A percentile compares a stretch with the other conserved stretches of the same genome.
Evolutionary conservation across 768 basidiomycete species (phyloP).

Genomic region (Mycena pura): DNA sequence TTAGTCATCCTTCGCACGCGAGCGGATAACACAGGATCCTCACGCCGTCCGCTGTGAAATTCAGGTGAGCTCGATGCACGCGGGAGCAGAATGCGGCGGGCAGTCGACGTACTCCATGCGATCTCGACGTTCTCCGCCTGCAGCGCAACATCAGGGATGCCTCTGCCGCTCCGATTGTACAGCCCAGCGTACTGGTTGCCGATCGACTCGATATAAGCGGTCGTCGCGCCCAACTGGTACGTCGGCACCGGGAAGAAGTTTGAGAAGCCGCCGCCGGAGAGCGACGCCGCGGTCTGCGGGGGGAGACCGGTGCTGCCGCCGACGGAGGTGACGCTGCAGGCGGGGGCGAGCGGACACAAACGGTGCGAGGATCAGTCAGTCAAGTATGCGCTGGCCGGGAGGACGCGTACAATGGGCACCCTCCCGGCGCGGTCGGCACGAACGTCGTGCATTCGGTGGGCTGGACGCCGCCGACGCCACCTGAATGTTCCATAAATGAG

Average conservation of each 20-base stretch:
- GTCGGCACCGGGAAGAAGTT: conserved; percentile 30
- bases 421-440: conserved; percentile 46
- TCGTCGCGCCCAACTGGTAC: conserved; percentile 27
- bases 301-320: conserved; percentile 54
- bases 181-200: conserved; percentile 38
- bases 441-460: conserved; percentile 40
- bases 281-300: conserved; percentile 42
- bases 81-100: background rate
- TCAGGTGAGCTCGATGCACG: too few species aligned
- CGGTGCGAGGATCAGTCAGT: too few species aligned
- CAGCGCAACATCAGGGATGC: conserved; percentile 24
- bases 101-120: conserved; percentile 25
- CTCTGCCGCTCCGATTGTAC: conserved; percentile 27
- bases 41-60: too few species aligned
- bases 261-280: conserved; percentile 39
- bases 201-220: conserved; percentile 21
- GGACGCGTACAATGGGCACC: conserved; percentile 39
- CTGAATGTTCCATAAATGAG: background rate
- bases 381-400: too few species aligned
- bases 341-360: too few species aligned
- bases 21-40: too few species aligned
- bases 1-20: too few species aligned
- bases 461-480: conserved; percentile 21
- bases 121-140: conserved; percentile 39
- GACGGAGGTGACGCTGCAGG: conserved; percentile 50